These are phyloP conservation scores for Austropuccinia psidii DNA, from an alignment of 1,284 basidiomycete genomes.

Conservation along the genomic window DNA sequence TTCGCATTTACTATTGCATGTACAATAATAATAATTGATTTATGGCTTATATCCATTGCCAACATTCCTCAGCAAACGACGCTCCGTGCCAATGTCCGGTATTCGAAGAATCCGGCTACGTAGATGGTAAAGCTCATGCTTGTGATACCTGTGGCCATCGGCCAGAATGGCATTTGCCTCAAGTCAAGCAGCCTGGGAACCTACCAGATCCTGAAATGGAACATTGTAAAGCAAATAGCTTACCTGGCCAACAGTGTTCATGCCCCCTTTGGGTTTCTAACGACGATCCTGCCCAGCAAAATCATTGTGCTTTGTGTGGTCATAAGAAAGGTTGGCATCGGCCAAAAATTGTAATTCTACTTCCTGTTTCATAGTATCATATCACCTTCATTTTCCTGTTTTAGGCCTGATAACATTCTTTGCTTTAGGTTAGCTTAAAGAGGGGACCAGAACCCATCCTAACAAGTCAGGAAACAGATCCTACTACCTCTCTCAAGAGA, in stretches of 20 bases:
- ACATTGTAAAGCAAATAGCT: constrained; percentile 20
- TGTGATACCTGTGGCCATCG: constrained; percentile 33
- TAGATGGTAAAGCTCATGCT: background rate
- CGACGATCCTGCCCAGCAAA: background rate
- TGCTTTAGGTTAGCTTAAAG: too few relatives aligned
- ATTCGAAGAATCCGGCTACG: constrained; percentile 11
- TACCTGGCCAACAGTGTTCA: constrained; percentile 12
- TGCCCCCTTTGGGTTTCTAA: constrained; percentile 21
- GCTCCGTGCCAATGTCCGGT: constrained; percentile 22
- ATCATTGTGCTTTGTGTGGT: constrained; percentile 18
- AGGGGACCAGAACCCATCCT: too few relatives aligned
- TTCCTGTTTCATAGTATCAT: too few relatives aligned
- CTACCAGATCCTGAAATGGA: background rate
- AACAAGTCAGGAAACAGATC: too few relatives aligned
- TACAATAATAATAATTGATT: too few relatives aligned
- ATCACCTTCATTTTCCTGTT: too few relatives aligned
- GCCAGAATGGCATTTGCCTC: constrained; percentile 23
- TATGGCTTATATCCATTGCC: constrained; percentile 20
- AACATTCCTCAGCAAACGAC: constrained; percentile 17
- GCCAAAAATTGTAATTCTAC: background rate
- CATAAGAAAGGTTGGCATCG: constrained; percentile 35
- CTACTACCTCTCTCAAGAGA: too few relatives aligned
- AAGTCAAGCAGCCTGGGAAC: background rate
- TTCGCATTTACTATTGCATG: too few relatives aligned
- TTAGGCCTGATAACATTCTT: too few relatives aligned